A percentile compares a stretch with the other conserved stretches of the same genome.
Evolutionary conservation across 2,329 filamentous ascomycete species (phyloP).

Genomic region (Alternaria solani): DNA sequence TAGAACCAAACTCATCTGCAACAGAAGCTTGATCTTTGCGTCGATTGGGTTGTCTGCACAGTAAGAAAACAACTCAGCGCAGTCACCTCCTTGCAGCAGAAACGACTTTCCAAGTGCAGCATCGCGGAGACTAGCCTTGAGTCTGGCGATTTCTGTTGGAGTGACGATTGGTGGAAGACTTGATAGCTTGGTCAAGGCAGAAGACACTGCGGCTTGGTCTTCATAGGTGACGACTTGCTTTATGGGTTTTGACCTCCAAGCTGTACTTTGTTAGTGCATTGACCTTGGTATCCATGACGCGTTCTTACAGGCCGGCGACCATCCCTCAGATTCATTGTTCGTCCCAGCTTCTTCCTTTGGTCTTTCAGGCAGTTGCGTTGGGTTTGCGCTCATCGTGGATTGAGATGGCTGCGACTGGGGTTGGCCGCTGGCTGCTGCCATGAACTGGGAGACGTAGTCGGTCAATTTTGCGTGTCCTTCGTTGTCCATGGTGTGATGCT

Average conservation of each 20-base stretch:
- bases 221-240: constrained; percentile 78
- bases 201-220: constrained; percentile 66
- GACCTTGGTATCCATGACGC: too few species aligned
- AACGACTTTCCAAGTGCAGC: constrained; percentile 92
- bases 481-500: constrained; percentile 14
- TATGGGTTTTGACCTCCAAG: constrained; percentile 81
- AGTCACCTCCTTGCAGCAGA: constrained; percentile 94
- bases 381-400: neutral
- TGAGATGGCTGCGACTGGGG: constrained; percentile 4
- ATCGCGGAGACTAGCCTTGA: constrained; percentile 81
- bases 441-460: constrained; percentile 22
- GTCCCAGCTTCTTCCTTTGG: constrained; percentile 9
- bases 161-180: constrained; percentile 80
- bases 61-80: constrained; percentile 96
- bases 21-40: constrained; percentile 92
- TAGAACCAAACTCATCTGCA: constrained; percentile 96
- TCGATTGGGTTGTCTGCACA: constrained; percentile 90
- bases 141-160: constrained; percentile 77
- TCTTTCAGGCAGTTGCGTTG: constrained; percentile 8
- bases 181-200: constrained; percentile 70
- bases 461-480: constrained; percentile 21
- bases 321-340: constrained; percentile 29
- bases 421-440: constrained; percentile 9
- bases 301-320: constrained; percentile 53
- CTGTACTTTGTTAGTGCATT: constrained; percentile 46